Conservation (phyloP, 2,329 filamentous ascomycete species). For the Chaetomiaceae sp. region DNA sequence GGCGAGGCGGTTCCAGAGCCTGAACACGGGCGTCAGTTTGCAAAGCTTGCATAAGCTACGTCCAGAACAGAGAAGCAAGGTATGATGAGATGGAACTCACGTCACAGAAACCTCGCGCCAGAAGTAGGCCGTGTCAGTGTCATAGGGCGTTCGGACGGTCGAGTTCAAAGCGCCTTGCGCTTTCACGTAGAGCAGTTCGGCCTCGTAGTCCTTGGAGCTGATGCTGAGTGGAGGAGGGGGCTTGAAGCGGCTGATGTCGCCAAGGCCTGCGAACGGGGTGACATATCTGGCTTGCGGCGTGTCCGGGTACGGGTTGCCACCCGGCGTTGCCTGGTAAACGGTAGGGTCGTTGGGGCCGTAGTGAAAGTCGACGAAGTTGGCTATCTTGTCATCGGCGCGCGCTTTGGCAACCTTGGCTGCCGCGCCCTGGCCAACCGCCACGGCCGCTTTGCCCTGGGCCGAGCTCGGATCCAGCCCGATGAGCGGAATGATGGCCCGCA, state of each 20-base stretch:
- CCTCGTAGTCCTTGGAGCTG: slow-evolving; percentile 15
- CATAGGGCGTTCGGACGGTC: slow-evolving; percentile 11
- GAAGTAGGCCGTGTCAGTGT: slow-evolving; percentile 22
- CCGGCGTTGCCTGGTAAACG: slow-evolving; percentile 19
- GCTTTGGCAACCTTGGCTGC: slow-evolving; percentile 18
- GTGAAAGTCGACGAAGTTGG: slow-evolving; percentile 20
- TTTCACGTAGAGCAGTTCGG: slow-evolving; percentile 15
- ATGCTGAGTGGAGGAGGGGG: slow-evolving; percentile 16
- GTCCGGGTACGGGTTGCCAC: slow-evolving; percentile 14
- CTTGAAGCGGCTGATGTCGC: slow-evolving; percentile 17
- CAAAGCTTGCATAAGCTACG: too few relatives aligned
- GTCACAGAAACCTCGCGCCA: slow-evolving; percentile 21
- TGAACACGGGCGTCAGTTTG: too few relatives aligned
- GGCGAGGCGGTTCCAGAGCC: slow-evolving; percentile 20
- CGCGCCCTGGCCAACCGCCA: slow-evolving; percentile 11
- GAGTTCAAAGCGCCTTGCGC: slow-evolving; percentile 16
- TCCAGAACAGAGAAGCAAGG: background rate
- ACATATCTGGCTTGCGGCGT: slow-evolving; percentile 17
- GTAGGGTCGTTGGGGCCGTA: slow-evolving; percentile 15
- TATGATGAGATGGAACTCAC: slow-evolving; percentile 4
- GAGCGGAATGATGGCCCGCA: slow-evolving; percentile 17
- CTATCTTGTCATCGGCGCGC: slow-evolving; percentile 18
- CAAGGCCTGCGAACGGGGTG: slow-evolving; percentile 15
- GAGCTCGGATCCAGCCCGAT: slow-evolving; percentile 19
- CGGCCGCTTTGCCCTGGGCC: slow-evolving; percentile 15